Percentiles rank a stretch among this genome's conserved stretches.
phyloP scores from a whole-genome alignment of 176 grass and related monocot genomes.

The Chloris gayana region DNA sequence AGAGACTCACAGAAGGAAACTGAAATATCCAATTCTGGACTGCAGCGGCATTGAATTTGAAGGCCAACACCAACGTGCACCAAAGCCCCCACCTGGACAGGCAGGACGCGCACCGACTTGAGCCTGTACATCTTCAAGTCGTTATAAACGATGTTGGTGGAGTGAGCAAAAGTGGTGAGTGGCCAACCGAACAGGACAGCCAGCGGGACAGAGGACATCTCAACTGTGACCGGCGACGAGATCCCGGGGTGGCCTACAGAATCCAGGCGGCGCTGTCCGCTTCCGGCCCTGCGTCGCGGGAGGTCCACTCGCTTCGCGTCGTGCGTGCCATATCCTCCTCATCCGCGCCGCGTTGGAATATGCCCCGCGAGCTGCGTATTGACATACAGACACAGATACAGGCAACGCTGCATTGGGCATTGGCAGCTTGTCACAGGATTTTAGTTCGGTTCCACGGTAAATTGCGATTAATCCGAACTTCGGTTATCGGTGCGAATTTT shows the following conservation, averaged over 20 bases:
- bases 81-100: background rate
- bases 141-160: background rate
- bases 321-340: background rate
- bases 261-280: background rate
- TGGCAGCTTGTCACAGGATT: background rate
- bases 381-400: background rate
- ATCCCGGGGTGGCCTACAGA: slow-evolving; percentile 10
- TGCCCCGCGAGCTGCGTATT: background rate
- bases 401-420: too few species aligned
- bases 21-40: too few species aligned
- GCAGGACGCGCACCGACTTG: background rate
- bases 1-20: too few species aligned
- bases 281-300: background rate
- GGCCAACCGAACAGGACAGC: background rate
- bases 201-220: background rate
- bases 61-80: background rate
- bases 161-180: background rate
- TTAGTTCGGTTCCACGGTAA: too few species aligned
- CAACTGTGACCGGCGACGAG: background rate
- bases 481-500: too few species aligned
- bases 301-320: background rate
- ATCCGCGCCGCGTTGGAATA: background rate
- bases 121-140: too few species aligned
- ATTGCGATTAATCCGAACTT: too few species aligned
- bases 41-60: background rate